A percentile compares a stretch with the other conserved stretches of the same genome.
These are phyloP conservation scores for Ogataea pilisensis DNA, from an alignment of 805 yeast genomes.

Conservation along the genomic window DNA sequence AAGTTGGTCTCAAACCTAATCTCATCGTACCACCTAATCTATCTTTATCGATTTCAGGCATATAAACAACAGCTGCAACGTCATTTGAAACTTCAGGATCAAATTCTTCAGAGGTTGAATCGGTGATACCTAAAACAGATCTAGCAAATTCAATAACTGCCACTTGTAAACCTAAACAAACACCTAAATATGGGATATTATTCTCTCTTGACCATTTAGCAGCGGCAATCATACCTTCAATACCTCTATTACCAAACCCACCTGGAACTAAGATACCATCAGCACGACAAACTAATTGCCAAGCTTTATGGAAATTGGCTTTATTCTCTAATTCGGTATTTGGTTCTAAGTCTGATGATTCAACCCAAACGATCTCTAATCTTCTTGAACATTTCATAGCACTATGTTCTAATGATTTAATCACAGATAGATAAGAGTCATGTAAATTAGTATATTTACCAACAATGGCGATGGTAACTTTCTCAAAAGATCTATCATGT, in stretches of 20 bases:
- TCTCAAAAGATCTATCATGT: conserved; percentile 79
- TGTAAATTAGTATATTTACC: conserved; percentile 96
- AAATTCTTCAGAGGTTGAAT: conserved; percentile 82
- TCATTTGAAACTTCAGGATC: conserved; percentile 56
- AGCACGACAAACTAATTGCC: conserved; percentile 90
- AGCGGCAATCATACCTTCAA: conserved; percentile 96
- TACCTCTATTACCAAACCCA: conserved; percentile 96
- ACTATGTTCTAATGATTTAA: conserved; percentile 92
- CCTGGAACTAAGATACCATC: conserved; percentile 98
- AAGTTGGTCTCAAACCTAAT: conserved; percentile 88
- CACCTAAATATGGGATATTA: conserved; percentile 91
- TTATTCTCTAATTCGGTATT: conserved; percentile 59
- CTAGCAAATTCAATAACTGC: conserved; percentile 94
- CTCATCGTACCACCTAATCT: conserved; percentile 99
- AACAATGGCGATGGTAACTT: conserved; percentile 91
- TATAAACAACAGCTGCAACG: conserved; percentile 80
- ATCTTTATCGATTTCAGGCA: conserved; percentile 97
- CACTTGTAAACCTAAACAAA: conserved; percentile 94
- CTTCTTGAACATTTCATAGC: conserved; percentile 85
- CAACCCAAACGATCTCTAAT: conserved; percentile 93
- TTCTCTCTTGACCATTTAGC: conserved; percentile 98
- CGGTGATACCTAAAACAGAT: conserved; percentile 62
- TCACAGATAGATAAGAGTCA: conserved; percentile 92
- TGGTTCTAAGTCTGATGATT: conserved; percentile 84
- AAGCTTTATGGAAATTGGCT: conserved; percentile 85